Evolutionary conservation across 768 basidiomycete species (phyloP), one percentile per base, ranked within the genome.

Genomic region (Thelephora ganbajun): DNA sequence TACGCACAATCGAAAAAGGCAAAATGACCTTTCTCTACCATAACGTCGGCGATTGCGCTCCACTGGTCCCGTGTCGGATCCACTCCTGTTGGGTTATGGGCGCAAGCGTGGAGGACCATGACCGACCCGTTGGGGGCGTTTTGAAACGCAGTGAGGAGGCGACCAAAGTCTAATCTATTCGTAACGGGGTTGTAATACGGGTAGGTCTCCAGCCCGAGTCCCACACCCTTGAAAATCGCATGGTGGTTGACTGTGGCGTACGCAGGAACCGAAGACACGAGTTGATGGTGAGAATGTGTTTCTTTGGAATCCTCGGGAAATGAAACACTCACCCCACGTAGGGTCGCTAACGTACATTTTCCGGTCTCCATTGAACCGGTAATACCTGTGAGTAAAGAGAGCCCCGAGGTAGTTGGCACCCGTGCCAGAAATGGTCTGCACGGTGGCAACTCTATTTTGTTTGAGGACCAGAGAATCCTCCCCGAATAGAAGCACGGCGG

Each of bases 1-100:
- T 98, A 98, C 2, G 93, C 93, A 61, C 83, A 85, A 66, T 98
- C 93, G 61, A 97, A 90, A 67, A 94, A 93, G 30, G 83, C 82
- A 58, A 79, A 94, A 62, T 93, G 92, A 13, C 74, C 70, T 65
- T 80, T 83, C 43, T 69, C 65, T 26, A 83, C 60, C 61, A 96
- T 76, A 46, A 80, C 65, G 35, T 82, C 72, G 34, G 85, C 84
- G 56, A 97, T 74, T 49, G 67, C 63, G 51, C 73, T 67, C 93
- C 93, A 98, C 62, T 97, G 84, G 54, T 84, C 89, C 43, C 62
- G 62, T 30, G 89, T 91, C 5, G 92, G 93, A 63, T 98, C 93
- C 30, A 94, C 88, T 2, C 93, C 93, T 1, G 94, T 98, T 6
- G 92, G 93, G 61, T 98, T 98, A 64, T 98, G 93, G 35, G 92